Conservation (phyloP, 345 rosid genomes). For the Eucalyptus microcorys region DNA sequence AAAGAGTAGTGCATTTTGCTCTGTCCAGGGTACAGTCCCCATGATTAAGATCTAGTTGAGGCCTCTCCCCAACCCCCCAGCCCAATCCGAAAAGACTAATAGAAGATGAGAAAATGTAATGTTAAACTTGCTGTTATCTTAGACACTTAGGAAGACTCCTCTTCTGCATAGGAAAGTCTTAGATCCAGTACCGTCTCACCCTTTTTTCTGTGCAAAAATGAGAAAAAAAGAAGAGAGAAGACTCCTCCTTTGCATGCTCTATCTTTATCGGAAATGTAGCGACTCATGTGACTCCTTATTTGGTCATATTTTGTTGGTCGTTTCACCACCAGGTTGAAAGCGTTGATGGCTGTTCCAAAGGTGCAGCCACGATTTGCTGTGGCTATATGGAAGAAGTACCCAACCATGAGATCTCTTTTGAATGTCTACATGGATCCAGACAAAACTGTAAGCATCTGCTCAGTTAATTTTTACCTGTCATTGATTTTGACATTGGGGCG, state of each 20-base stretch:
- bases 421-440: constrained; percentile 67
- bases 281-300: neutral
- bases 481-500: neutral
- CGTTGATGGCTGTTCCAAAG: constrained; percentile 86
- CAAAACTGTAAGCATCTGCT: constrained; percentile 48
- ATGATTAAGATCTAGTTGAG: neutral
- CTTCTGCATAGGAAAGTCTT: neutral
- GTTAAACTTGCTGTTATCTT: neutral
- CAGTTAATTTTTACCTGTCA: neutral
- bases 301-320: neutral
- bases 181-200: neutral
- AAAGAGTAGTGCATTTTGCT: neutral
- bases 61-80: neutral
- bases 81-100: neutral
- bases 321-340: constrained; percentile 58
- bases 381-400: constrained; percentile 82
- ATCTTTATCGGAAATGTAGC: neutral
- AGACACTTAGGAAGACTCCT: neutral
- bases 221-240: neutral
- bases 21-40: neutral
- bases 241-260: neutral
- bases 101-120: neutral
- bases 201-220: neutral
- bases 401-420: constrained; percentile 93
- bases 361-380: constrained; percentile 89